Evolutionary conservation across 192 early-diverging fungal genomes (phyloP), one percentile per base, ranked within the genome.

Genomic region (Backusella macrospora): DNA sequence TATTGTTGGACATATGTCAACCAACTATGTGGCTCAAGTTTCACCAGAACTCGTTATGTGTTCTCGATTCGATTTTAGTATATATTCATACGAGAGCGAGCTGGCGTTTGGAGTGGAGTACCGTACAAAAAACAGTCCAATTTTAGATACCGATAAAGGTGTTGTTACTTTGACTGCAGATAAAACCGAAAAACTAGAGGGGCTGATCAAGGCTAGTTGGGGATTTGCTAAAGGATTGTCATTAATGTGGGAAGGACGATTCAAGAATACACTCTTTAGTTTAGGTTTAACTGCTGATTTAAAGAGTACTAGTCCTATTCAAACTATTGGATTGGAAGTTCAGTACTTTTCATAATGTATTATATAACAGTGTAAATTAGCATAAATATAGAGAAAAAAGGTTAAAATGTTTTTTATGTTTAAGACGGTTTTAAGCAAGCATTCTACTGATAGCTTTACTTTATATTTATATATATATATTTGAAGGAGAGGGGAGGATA

Each of bases 1-100:
- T 14, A 91, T 97, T 76, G 96, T 99, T 90, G 98, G 98, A 40
- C 95, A 97, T 74, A 78, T 96, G 75, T 90, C 93, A 45, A 82
- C 92, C 34, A 88, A 92, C 6, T 98, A 95, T 87, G 90, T 92
- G 0, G 89, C 94, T 18, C 90, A 92, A 70, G 86, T 98, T 23
- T 85, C 87, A 37, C 85, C 85, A 4, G 85, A 88, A 37, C 72
- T 94, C 43, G 88, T 86, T 13, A 83, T 96, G 64, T 88, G 95
- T 42, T 91, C 93, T 2, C 86, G 93, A 21, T 99, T 96, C 80
- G 91, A 96, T 66, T 93, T 97, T 78, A 97, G 96, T 64, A 87
- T 93, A 10, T 98, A 96, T 78, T 93, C 91, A 65, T 94, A 96
- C 63, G 92, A 95, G 40, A 93, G 94, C 34, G 96, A 99, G 82